Evolutionary conservation across 108 stramenopile genomes (phyloP), one percentile per base, ranked within the genome.

Genomic region (Nitzschia putrida): DNA sequence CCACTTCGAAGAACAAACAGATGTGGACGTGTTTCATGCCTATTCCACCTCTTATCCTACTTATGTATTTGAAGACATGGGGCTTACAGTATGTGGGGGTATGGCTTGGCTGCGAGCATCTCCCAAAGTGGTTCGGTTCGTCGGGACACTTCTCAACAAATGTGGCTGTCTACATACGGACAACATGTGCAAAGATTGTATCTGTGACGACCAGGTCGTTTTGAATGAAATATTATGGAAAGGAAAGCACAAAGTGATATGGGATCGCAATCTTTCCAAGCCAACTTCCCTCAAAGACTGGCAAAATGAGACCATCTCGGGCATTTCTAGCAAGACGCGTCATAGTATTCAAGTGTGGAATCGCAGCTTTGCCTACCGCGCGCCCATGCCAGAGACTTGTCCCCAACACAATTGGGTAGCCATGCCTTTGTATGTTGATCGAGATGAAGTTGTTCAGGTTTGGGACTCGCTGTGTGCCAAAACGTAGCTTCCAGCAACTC

Each of bases 131-230:
- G 42, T 80, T 9, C 57, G 53, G 12, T 79, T 78, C 52, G 68
- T 84, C 26, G 49, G 70, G n/a, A n/a, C 29, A 23, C 52, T 82
- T 20, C 40, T 84, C 39, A 52, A 82, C 5, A 13, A 25, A 22
- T 87, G 83, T 24, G 53, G 61, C 14, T 61, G 52, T 60, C 16
- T 67, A 34, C 23, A 51, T 3, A 24, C 43, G 10, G 51, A 53
- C 50, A 34, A 53, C 13, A 16, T 37, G 24, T 66, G 64, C 38
- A 26, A 44, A 3, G 12, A 72, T 12, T 72, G 71, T 25, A 13
- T 13, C 13, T 88, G 86, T 56, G 80, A 88, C 61, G 86, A 88
- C 61, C 86, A 85, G 51, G 57, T 81, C 9, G 59, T 59, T 10
- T 65, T 77, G 57, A 88, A 88, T 53, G 24, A 66, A 7, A 24